Evolutionary conservation across 768 basidiomycete genomes (phyloP).

Genomic region (Russula griseocarnosa): DNA sequence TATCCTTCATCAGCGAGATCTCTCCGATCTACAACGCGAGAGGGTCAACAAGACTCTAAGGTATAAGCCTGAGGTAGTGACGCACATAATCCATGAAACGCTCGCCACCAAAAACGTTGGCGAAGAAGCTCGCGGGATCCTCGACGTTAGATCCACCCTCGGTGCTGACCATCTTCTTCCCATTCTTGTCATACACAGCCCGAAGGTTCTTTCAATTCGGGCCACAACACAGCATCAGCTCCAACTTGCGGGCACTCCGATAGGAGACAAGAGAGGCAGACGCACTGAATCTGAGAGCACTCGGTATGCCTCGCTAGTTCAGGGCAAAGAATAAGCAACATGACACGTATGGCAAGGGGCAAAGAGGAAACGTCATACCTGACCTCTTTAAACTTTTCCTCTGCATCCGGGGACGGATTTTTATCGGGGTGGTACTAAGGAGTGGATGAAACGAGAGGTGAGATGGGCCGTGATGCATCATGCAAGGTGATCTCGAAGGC

Average conservation of each 20-base stretch:
- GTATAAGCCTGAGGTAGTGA: background rate
- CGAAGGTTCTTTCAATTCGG: conserved; percentile 64
- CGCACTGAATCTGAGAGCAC: conserved; percentile 75
- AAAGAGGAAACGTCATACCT: conserved; percentile 46
- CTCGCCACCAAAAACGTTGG: conserved; percentile 93
- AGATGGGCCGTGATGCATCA: background rate
- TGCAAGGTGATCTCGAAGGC: background rate
- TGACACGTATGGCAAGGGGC: background rate
- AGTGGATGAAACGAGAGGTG: background rate
- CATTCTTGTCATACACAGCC: conserved; percentile 92
- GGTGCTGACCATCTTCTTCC: conserved; percentile 82
- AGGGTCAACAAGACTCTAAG: conserved; percentile 9
- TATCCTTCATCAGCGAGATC: conserved; percentile 92
- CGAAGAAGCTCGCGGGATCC: conserved; percentile 93
- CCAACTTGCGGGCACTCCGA: background rate
- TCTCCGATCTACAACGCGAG: conserved; percentile 77
- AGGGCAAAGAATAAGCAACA: conserved; percentile 9
- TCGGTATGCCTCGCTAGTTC: conserved; percentile 85
- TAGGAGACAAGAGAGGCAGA: background rate
- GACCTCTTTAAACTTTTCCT: conserved; percentile 95
- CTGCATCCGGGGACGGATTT: conserved; percentile 88
- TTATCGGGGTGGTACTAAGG: conserved; percentile 90
- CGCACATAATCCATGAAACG: conserved; percentile 85
- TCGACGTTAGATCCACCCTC: conserved; percentile 78
- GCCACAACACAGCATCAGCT: conserved; percentile 6